Percentiles rank a stretch among this genome's conserved stretches.
phyloP scores from a whole-genome alignment of 306 rosid genomes.

The Trifolium pratense region DNA sequence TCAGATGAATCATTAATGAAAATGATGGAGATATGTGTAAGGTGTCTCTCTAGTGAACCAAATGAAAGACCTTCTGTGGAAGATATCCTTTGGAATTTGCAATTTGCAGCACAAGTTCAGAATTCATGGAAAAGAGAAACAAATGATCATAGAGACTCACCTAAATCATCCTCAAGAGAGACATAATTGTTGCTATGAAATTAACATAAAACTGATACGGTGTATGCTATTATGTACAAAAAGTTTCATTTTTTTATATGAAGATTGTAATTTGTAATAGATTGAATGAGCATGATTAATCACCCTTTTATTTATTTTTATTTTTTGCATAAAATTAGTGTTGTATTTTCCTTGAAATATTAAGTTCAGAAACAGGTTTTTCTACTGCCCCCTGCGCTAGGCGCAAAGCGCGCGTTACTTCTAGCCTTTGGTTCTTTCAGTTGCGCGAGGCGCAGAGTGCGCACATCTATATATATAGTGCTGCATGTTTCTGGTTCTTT shows the following conservation, averaged over 20 bases:
- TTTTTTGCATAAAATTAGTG: too few relatives aligned
- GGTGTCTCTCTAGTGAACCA: constrained; percentile 69
- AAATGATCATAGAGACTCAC: constrained; percentile 51
- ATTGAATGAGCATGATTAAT: not conserved
- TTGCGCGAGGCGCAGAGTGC: too few relatives aligned
- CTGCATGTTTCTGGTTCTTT: too few relatives aligned
- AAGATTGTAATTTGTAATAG: not conserved
- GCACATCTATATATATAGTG: too few relatives aligned
- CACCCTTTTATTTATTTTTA: not conserved
- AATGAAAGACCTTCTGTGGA: constrained; percentile 80
- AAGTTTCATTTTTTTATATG: constrained; percentile 9
- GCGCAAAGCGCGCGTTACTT: too few relatives aligned
- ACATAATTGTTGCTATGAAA: constrained; percentile 32
- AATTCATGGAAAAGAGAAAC: constrained; percentile 58
- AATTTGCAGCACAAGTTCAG: constrained; percentile 93
- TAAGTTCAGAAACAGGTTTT: too few relatives aligned
- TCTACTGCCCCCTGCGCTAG: too few relatives aligned
- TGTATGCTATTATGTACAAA: constrained; percentile 43
- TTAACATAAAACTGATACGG: constrained; percentile 6
- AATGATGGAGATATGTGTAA: constrained; percentile 85
- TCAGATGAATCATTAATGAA: constrained; percentile 76
- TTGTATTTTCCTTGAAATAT: too few relatives aligned
- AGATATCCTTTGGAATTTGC: constrained; percentile 93
- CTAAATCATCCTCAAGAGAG: constrained; percentile 47
- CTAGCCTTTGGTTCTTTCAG: too few relatives aligned